Percentiles rank a stretch among this genome's conserved stretches.
These are phyloP conservation scores for Elaphomyces granulatus DNA, from an alignment of 495 filamentous ascomycete genomes.

Conservation along the genomic window DNA sequence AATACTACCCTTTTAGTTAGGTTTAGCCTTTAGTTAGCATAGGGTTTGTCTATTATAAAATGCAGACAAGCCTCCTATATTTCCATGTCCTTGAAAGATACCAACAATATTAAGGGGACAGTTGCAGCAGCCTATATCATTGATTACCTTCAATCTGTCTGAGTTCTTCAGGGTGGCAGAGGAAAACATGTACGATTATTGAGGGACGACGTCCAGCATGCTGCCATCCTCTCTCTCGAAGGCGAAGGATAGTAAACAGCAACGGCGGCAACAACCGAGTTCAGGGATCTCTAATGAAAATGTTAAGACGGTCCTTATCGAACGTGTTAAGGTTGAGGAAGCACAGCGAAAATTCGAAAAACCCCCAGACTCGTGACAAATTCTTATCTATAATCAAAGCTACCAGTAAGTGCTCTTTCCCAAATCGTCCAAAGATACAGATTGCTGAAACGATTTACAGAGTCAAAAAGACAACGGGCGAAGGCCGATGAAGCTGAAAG, in stretches of 20 bases:
- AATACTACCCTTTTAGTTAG: too few species aligned
- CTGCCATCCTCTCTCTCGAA: slow-evolving; percentile 34
- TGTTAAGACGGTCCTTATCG: slow-evolving; percentile 38
- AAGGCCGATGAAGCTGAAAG: slow-evolving; percentile 30
- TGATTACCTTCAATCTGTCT: slow-evolving; percentile 70
- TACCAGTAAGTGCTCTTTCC: too few species aligned
- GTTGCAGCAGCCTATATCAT: slow-evolving; percentile 63
- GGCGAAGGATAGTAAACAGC: slow-evolving; percentile 22
- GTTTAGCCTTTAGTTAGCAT: too few species aligned
- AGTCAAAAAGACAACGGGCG: slow-evolving; percentile 11
- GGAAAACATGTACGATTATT: slow-evolving; percentile 38
- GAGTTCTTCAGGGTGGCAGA: slow-evolving; percentile 51
- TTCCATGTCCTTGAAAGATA: too few species aligned
- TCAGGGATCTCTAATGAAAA: slow-evolving; percentile 30
- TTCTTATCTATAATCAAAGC: too few species aligned
- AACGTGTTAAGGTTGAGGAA: slow-evolving; percentile 41
- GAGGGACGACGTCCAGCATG: slow-evolving; percentile 31
- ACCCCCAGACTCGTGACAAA: too few species aligned
- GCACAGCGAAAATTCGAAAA: slow-evolving; percentile 41
- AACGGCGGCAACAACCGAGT: slow-evolving; percentile 17
- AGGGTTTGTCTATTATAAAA: too few species aligned
- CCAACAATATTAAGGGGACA: too few species aligned
- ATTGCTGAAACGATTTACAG: neutral
- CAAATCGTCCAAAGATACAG: neutral
- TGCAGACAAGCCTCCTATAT: too few species aligned